phyloP scores from a whole-genome alignment of 1,284 basidiomycete species.

The Sporisorium graminicola region DNA sequence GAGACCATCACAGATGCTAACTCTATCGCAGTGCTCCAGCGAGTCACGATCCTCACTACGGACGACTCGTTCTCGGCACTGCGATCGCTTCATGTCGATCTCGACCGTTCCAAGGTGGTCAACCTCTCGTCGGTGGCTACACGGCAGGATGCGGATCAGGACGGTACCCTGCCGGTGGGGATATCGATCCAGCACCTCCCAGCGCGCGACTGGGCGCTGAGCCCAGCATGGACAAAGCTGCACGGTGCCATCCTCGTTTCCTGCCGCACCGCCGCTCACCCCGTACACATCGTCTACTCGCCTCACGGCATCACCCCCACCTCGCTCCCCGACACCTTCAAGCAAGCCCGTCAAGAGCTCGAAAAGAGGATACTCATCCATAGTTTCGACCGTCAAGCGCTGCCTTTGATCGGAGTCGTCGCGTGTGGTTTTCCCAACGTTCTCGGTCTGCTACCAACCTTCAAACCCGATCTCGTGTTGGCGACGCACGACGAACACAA shows the following conservation, averaged over 20 bases:
- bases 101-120: conserved; percentile 11
- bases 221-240: conserved; percentile 37
- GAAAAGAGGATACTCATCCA: conserved; percentile 28
- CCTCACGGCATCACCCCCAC: conserved; percentile 40
- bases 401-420: conserved; percentile 38
- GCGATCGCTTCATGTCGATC: conserved; percentile 11
- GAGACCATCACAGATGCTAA: conserved; percentile 25
- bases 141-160: conserved; percentile 14
- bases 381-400: conserved; percentile 45
- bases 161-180: conserved; percentile 6
- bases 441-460: conserved; percentile 19
- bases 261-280: background rate
- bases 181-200: conserved; percentile 23
- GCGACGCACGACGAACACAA: conserved; percentile 51
- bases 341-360: background rate
- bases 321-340: conserved; percentile 19
- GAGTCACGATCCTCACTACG: conserved; percentile 31
- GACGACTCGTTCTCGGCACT: conserved; percentile 30
- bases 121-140: conserved; percentile 17
- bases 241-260: conserved; percentile 37
- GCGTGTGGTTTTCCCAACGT: conserved; percentile 44
- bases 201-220: conserved; percentile 38
- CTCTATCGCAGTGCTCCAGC: conserved; percentile 18
- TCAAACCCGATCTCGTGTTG: conserved; percentile 21
- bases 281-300: conserved; percentile 30